phyloP scores from a whole-genome alignment of 2,329 filamentous ascomycete genomes.

The Aureobasidium sp. region DNA sequence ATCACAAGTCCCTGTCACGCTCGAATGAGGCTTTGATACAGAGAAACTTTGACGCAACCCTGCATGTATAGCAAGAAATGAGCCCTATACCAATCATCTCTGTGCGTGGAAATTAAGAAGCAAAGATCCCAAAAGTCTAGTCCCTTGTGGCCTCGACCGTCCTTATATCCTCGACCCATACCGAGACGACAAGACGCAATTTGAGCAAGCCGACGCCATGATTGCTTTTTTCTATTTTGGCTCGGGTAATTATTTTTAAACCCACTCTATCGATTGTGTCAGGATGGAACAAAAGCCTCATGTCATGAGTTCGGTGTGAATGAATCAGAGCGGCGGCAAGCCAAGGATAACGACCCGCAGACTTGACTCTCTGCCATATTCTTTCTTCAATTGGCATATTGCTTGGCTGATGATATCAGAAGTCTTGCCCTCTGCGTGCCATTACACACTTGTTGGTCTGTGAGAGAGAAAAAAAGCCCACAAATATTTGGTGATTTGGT shows the following conservation, averaged over 20 bases:
- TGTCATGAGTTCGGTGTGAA: neutral
- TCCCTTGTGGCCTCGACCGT: neutral
- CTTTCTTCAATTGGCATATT: neutral
- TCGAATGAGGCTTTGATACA: too few relatives aligned
- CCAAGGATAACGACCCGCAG: neutral
- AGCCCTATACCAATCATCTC: neutral
- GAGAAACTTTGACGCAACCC: too few relatives aligned
- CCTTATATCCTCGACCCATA: neutral
- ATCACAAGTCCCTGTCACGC: too few relatives aligned
- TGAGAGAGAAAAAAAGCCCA: conserved; percentile 1
- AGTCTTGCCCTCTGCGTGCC: neutral
- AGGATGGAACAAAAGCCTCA: neutral
- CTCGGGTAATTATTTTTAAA: conserved; percentile 3
- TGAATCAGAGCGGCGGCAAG: neutral
- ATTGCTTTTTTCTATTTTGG: neutral
- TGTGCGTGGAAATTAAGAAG: neutral
- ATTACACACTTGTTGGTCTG: neutral
- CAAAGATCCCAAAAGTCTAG: neutral
- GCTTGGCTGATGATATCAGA: neutral
- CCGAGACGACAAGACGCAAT: neutral
- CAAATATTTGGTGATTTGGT: neutral
- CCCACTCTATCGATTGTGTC: neutral
- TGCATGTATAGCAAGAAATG: too few relatives aligned
- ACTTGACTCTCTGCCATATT: neutral
- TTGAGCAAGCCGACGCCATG: neutral